Conservation (phyloP, 2,329 filamentous ascomycete genomes). For the Botrytis fragariae region DNA sequence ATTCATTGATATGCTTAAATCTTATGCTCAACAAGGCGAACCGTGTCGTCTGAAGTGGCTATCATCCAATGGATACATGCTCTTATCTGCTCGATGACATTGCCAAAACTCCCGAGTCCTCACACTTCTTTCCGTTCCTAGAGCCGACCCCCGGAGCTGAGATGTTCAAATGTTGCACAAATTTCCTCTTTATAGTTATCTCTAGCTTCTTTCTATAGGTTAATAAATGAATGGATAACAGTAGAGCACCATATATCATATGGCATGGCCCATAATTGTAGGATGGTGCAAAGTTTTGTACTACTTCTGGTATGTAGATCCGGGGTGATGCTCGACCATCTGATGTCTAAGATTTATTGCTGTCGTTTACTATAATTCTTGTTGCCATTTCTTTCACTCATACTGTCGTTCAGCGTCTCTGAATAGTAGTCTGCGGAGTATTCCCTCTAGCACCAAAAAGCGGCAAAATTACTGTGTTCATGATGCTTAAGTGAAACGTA, state of each 20-base stretch:
- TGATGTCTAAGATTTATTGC: background rate
- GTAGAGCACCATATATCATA: accelerated
- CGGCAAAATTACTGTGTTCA: background rate
- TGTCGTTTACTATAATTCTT: too few relatives aligned
- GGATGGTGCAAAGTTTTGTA: background rate
- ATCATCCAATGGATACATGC: background rate
- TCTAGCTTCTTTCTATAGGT: background rate
- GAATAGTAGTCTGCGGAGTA: too few relatives aligned
- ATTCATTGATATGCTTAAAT: background rate
- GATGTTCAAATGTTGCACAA: background rate
- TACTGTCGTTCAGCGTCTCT: too few relatives aligned
- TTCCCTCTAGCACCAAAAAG: background rate
- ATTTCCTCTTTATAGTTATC: background rate
- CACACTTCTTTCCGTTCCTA: background rate
- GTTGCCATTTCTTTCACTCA: too few relatives aligned
- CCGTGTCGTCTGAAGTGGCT: background rate
- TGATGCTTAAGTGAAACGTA: background rate
- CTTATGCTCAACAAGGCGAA: background rate
- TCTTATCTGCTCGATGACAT: background rate
- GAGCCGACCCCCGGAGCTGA: background rate
- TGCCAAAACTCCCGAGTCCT: background rate
- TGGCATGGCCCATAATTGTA: background rate
- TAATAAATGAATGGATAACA: background rate
- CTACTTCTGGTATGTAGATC: background rate
- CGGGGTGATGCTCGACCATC: background rate